Conservation (phyloP, 805 yeast species). For the Kuraishia borneana region DNA sequence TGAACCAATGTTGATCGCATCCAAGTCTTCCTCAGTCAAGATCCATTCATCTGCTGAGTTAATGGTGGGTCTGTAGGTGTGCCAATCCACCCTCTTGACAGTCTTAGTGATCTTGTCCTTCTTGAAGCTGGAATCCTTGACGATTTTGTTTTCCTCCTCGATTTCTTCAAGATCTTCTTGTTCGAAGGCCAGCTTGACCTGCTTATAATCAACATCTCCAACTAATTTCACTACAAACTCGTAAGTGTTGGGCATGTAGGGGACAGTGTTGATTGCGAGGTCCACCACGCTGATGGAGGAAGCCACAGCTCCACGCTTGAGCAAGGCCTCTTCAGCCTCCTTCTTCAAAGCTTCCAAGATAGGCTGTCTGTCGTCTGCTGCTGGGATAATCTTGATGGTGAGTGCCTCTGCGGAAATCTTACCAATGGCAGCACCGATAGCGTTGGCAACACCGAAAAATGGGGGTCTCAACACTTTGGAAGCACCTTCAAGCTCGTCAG, state of each 20-base stretch:
- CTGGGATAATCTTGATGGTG: constrained; percentile 7
- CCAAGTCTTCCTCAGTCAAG: constrained; percentile 27
- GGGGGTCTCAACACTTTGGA: constrained; percentile 29
- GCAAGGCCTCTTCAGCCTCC: constrained; percentile 9
- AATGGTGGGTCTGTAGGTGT: constrained; percentile 19
- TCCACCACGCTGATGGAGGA: constrained; percentile 14
- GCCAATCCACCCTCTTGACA: constrained; percentile 13
- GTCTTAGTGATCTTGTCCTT: constrained; percentile 2
- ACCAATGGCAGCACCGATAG: constrained; percentile 39
- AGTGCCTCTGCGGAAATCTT: constrained; percentile 24
- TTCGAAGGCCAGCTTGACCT: constrained; percentile 4
- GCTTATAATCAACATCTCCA: constrained; percentile 30
- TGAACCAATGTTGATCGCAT: constrained; percentile 29
- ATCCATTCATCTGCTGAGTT: constrained; percentile 23
- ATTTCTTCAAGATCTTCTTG: constrained; percentile 2
- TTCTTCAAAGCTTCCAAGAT: constrained; percentile 9
- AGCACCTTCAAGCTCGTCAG: constrained; percentile 25
- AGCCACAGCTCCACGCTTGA: constrained; percentile 16
- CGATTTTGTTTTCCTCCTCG: constrained; percentile 3
- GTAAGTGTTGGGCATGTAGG: constrained; percentile 22
- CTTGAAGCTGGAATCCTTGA: constrained; percentile 7
- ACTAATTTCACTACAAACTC: constrained; percentile 26
- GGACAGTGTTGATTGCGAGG: constrained; percentile 17
- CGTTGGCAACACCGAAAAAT: constrained; percentile 33
- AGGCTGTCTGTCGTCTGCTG: constrained; percentile 10